Evolutionary conservation across 768 basidiomycete genomes (phyloP).

Genomic region (Gymnopilus dilepis): DNA sequence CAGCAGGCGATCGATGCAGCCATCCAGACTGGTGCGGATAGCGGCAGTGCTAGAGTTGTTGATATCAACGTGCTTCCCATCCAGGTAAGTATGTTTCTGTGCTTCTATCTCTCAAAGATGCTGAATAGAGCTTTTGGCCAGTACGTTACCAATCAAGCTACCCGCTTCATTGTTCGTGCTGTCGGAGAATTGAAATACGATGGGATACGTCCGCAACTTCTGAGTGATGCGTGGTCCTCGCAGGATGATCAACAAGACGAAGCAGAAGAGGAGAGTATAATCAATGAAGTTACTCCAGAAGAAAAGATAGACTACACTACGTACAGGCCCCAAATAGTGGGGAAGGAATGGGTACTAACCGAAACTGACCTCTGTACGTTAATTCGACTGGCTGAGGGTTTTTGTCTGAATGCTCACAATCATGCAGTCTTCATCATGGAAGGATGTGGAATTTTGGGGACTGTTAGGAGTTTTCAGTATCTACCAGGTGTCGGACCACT

Average conservation of each 20-base stretch:
- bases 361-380: slow-evolving; percentile 47
- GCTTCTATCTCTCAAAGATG: background rate
- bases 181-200: slow-evolving; percentile 52
- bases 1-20: slow-evolving; percentile 48
- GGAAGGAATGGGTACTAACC: slow-evolving; percentile 48
- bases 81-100: slow-evolving; percentile 35
- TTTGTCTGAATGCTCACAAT: background rate
- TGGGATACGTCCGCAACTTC: background rate
- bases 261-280: slow-evolving; percentile 8
- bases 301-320: slow-evolving; percentile 32
- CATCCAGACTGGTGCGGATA: slow-evolving; percentile 50
- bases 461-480: slow-evolving; percentile 25
- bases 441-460: slow-evolving; percentile 66
- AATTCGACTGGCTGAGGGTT: background rate
- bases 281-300: slow-evolving; percentile 22
- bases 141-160: slow-evolving; percentile 57
- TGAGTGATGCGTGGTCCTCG: background rate
- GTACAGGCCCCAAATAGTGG: slow-evolving; percentile 43
- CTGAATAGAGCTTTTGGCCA: slow-evolving; percentile 9
- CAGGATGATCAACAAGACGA: slow-evolving; percentile 23
- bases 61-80: slow-evolving; percentile 63
- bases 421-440: slow-evolving; percentile 59
- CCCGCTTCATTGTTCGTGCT: slow-evolving; percentile 61
- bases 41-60: slow-evolving; percentile 50
- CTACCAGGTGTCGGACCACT: background rate